Percentiles rank a stretch among this genome's conserved stretches.
Conservation (phyloP, 2,329 filamentous ascomycete species). For the Drechslerella coelobrocha region DNA sequence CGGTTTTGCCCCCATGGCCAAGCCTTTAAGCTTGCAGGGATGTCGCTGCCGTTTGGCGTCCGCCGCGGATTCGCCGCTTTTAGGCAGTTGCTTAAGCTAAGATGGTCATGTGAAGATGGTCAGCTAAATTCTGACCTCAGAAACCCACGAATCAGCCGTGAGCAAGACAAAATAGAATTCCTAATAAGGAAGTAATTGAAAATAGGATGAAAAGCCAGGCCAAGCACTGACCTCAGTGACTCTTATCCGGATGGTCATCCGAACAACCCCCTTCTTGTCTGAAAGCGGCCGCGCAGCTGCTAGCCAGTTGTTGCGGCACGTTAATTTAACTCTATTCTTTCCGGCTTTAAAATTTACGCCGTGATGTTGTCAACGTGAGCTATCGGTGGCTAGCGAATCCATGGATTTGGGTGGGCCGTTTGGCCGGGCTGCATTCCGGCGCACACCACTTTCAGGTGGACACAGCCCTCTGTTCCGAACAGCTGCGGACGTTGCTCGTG, state of each 20-base stretch:
- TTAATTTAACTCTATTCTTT: too few species aligned
- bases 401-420: neutral
- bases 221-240: too few species aligned
- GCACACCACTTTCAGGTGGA: constrained; percentile 35
- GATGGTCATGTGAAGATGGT: too few species aligned
- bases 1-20: too few species aligned
- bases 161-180: neutral
- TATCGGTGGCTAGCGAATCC: neutral
- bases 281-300: too few species aligned
- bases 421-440: constrained; percentile 52
- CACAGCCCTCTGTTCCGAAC: constrained; percentile 11
- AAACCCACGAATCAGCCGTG: neutral
- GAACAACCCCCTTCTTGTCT: too few species aligned
- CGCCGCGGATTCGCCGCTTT: neutral
- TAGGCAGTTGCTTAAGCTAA: neutral
- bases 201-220: neutral
- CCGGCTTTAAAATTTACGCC: too few species aligned
- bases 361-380: too few species aligned
- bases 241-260: too few species aligned
- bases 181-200: neutral
- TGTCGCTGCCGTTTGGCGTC: neutral
- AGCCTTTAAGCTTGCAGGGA: too few species aligned
- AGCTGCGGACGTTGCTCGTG: neutral
- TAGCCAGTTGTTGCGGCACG: too few species aligned
- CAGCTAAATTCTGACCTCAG: neutral